These are phyloP conservation scores for Apiotrichum gracile DNA, from an alignment of 1,284 basidiomycete genomes.

Conservation along the genomic window DNA sequence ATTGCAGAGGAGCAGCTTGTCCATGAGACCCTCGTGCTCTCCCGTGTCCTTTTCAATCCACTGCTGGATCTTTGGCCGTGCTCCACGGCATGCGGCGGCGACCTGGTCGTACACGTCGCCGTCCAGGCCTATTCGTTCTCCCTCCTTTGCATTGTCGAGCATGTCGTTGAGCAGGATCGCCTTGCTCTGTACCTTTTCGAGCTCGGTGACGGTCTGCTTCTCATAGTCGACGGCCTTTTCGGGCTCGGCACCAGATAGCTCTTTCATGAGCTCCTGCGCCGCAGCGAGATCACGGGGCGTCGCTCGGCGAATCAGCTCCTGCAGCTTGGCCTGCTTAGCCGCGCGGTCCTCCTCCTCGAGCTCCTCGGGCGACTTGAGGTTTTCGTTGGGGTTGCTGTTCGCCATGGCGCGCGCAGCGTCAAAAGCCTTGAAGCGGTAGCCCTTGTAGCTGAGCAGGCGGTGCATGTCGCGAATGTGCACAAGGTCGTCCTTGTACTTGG, in stretches of 20 bases:
- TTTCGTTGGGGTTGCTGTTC: slow-evolving; percentile 50
- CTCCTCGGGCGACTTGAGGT: slow-evolving; percentile 51
- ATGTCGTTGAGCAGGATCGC: slow-evolving; percentile 93
- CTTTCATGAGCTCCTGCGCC: slow-evolving; percentile 97
- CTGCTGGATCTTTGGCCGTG: slow-evolving; percentile 91
- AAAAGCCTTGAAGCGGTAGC: slow-evolving; percentile 80
- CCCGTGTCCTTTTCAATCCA: slow-evolving; percentile 89
- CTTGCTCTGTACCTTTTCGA: slow-evolving; percentile 91
- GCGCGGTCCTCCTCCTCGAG: slow-evolving; percentile 92
- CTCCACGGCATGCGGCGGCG: slow-evolving; percentile 69
- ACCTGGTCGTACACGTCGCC: slow-evolving; percentile 99
- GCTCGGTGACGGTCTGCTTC: slow-evolving; percentile 77
- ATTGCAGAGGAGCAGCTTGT: slow-evolving; percentile 90
- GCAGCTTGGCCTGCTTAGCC: slow-evolving; percentile 78
- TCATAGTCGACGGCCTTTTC: slow-evolving; percentile 90
- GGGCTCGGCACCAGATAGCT: slow-evolving; percentile 89
- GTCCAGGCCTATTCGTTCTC: slow-evolving; percentile 66
- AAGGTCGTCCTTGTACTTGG: slow-evolving; percentile 92
- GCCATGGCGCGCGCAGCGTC: slow-evolving; percentile 51
- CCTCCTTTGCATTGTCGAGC: slow-evolving; percentile 83
- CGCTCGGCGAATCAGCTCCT: slow-evolving; percentile 93
- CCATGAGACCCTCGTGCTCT: slow-evolving; percentile 76
- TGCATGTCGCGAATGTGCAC: slow-evolving; percentile 99
- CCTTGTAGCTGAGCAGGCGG: slow-evolving; percentile 85
- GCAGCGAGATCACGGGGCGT: slow-evolving; percentile 91